phyloP scores from a whole-genome alignment of 2,329 filamentous ascomycete genomes.

The Peltaster fructicola region DNA sequence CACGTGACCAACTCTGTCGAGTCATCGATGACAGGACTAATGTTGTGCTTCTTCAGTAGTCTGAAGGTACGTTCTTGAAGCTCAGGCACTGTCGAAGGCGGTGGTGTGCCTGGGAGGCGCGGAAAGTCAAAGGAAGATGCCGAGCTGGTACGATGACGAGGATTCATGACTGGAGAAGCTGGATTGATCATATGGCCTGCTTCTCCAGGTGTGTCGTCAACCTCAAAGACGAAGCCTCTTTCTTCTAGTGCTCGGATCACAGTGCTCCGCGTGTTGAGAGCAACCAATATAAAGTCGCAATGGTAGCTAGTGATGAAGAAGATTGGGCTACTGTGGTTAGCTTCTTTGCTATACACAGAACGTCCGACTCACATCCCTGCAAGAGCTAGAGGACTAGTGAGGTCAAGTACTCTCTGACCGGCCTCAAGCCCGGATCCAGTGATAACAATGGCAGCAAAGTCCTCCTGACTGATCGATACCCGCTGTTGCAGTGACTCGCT shows the following conservation, averaged over 20 bases:
- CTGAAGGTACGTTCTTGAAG: conserved; percentile 70
- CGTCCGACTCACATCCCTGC: conserved; percentile 52
- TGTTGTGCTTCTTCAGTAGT: conserved; percentile 59
- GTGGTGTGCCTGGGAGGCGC: conserved; percentile 47
- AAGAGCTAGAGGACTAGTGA: conserved; percentile 78
- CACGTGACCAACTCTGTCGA: conserved; percentile 63
- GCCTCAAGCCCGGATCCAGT: conserved; percentile 81
- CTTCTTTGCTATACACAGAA: conserved; percentile 1
- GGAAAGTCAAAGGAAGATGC: conserved; percentile 28
- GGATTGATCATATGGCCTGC: conserved; percentile 31
- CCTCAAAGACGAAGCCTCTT: conserved; percentile 70
- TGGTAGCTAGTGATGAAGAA: conserved; percentile 99
- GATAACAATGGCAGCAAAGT: conserved; percentile 78
- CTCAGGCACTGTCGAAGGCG: conserved; percentile 60
- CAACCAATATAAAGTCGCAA: conserved; percentile 89
- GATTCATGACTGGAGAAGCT: conserved; percentile 39
- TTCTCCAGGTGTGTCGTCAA: conserved; percentile 28
- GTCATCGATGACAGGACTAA: conserved; percentile 53
- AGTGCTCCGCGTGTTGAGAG: conserved; percentile 51
- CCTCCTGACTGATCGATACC: conserved; percentile 62
- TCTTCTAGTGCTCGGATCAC: conserved; percentile 63
- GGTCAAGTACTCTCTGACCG: conserved; percentile 73
- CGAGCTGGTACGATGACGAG: conserved; percentile 30
- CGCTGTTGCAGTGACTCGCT: conserved; percentile 25
- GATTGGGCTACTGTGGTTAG: conserved; percentile 43